Conservation (phyloP, 2,329 filamentous ascomycete species). For the Cytospora piceae region DNA sequence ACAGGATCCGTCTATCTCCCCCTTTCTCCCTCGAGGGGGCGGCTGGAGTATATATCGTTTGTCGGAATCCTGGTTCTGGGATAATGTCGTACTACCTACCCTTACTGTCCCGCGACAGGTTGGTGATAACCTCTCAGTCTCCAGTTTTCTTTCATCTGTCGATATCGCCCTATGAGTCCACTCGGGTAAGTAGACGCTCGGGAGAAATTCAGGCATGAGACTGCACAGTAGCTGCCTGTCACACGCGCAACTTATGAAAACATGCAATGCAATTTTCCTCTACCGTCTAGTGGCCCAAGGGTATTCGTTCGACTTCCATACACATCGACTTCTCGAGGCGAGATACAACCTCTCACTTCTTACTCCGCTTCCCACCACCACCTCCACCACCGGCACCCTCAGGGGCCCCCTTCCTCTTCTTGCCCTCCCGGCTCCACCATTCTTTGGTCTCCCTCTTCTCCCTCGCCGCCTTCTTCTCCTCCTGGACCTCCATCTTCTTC, state of each 20-base stretch:
- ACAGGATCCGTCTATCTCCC: too few relatives aligned
- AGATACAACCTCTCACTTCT: slow-evolving; percentile 33
- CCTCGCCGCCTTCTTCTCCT: slow-evolving; percentile 82
- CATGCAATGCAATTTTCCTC: background rate
- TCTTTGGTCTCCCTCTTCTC: slow-evolving; percentile 93
- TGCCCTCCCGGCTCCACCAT: slow-evolving; percentile 90
- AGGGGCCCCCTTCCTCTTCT: slow-evolving; percentile 58
- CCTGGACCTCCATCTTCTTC: slow-evolving; percentile 78
- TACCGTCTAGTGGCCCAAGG: slow-evolving; percentile 2
- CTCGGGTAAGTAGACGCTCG: background rate
- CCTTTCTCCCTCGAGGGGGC: too few relatives aligned
- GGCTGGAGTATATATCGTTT: too few relatives aligned
- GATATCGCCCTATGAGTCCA: background rate
- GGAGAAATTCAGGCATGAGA: background rate
- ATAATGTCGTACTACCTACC: too few relatives aligned
- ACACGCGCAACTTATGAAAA: background rate
- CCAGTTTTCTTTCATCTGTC: too few relatives aligned
- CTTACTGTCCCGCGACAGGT: too few relatives aligned
- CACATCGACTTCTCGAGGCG: background rate
- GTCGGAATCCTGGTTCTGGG: too few relatives aligned
- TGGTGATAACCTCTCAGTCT: too few relatives aligned
- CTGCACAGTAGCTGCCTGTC: background rate
- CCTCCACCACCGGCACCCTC: slow-evolving; percentile 39
- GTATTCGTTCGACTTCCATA: background rate
- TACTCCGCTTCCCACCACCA: slow-evolving; percentile 43